These are phyloP conservation scores for Kodamaea leandrae DNA, from an alignment of 805 yeast genomes.

Conservation along the genomic window DNA sequence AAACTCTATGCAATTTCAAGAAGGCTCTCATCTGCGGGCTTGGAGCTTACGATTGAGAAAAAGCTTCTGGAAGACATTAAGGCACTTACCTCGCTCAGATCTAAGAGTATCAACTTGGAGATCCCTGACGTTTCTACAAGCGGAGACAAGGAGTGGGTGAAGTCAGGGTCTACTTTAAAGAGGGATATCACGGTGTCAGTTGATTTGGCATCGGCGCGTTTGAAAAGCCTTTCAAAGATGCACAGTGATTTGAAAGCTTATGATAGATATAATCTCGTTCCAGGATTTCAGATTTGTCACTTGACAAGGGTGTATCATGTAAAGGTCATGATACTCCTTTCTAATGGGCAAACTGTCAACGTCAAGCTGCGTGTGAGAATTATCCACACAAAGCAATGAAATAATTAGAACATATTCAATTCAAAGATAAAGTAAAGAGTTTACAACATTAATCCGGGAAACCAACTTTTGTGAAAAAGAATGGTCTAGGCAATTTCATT, in stretches of 20 bases:
- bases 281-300: conserved; percentile 7
- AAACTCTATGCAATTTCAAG: not conserved
- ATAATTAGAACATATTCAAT: no score
- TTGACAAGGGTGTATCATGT: conserved; percentile 5
- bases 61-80: conserved; percentile 1
- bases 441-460: no score
- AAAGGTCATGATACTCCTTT: not conserved
- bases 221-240: not conserved
- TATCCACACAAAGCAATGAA: no score
- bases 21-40: not conserved
- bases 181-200: not conserved
- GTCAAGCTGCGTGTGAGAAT: conserved; percentile 6
- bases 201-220: not conserved
- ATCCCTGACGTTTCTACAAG: conserved; percentile 1
- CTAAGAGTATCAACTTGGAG: conserved; percentile 7
- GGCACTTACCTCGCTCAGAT: conserved; percentile 1
- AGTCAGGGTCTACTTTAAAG: not conserved
- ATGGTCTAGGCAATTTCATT: no score
- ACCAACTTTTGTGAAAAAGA: no score
- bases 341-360: conserved; percentile 1
- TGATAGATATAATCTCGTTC: conserved; percentile 3
- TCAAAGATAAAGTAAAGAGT: no score
- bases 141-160: conserved; percentile 2
- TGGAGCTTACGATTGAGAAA: not conserved
- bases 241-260: not conserved